A percentile compares a stretch with the other conserved stretches of the same genome.
Conservation (phyloP, 2,329 filamentous ascomycete genomes). For the Penicillium verrucosum region DNA sequence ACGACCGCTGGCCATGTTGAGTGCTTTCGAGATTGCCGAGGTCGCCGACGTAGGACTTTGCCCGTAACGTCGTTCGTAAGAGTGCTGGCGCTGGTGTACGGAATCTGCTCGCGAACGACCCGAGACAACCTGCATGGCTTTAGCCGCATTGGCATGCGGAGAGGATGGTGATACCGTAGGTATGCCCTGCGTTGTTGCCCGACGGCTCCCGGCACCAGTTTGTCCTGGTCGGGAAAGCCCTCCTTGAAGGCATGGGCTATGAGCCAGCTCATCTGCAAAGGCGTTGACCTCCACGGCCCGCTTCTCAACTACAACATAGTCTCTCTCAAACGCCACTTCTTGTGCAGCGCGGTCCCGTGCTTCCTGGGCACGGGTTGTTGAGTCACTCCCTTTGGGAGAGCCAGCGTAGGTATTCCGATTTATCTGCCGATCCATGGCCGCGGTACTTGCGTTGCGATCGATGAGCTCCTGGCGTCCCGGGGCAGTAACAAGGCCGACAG, state of each 20-base stretch:
- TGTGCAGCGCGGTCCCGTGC: conserved; percentile 68
- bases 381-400: conserved; percentile 46
- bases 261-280: conserved; percentile 89
- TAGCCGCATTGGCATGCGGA: conserved; percentile 63
- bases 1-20: conserved; percentile 80
- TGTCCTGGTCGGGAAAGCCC: conserved; percentile 53
- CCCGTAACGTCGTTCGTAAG: conserved; percentile 77
- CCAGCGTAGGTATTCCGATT: conserved; percentile 48
- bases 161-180: conserved; percentile 68
- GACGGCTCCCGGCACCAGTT: conserved; percentile 64
- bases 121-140: conserved; percentile 70
- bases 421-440: conserved; percentile 61
- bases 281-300: conserved; percentile 94
- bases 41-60: conserved; percentile 72
- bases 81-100: conserved; percentile 68
- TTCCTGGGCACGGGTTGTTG: conserved; percentile 32
- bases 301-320: conserved; percentile 96
- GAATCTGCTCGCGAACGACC: conserved; percentile 61
- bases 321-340: conserved; percentile 84
- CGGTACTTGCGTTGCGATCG: conserved; percentile 34
- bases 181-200: conserved; percentile 73
- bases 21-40: conserved; percentile 89
- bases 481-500: conserved; percentile 39
- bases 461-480: conserved; percentile 40
- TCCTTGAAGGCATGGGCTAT: conserved; percentile 65